Conservation (phyloP, 495 filamentous ascomycete species). For the Penicillium bialowiezense region DNA sequence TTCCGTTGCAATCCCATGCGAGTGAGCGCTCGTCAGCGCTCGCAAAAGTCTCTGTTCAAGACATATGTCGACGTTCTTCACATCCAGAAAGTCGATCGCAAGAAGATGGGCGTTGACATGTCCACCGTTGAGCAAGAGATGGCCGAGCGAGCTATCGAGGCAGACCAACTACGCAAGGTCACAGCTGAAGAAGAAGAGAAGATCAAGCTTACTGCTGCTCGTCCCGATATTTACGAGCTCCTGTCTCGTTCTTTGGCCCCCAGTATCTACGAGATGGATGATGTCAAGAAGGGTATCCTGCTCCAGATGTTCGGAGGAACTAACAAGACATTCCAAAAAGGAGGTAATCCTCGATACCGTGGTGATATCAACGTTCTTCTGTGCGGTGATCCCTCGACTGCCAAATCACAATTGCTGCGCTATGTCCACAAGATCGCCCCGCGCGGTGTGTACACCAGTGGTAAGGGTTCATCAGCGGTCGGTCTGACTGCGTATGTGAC, state of each 20-base stretch:
- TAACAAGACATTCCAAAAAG: slow-evolving; percentile 98
- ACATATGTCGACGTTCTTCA: slow-evolving; percentile 95
- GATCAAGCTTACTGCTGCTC: slow-evolving; percentile 76
- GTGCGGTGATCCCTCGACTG: slow-evolving; percentile 93
- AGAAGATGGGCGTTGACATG: slow-evolving; percentile 85
- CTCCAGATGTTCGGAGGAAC: slow-evolving; percentile 96
- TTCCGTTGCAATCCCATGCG: slow-evolving; percentile 93
- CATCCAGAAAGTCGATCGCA: slow-evolving; percentile 94
- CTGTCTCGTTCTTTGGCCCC: slow-evolving; percentile 89
- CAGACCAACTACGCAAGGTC: slow-evolving; percentile 80
- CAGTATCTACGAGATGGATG: slow-evolving; percentile 96
- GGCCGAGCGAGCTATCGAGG: slow-evolving; percentile 66
- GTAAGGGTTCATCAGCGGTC: slow-evolving; percentile 95
- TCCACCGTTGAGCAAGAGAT: slow-evolving; percentile 87
- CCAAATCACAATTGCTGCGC: slow-evolving; percentile 90
- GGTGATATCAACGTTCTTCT: slow-evolving; percentile 97
- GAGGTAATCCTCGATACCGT: slow-evolving; percentile 89
- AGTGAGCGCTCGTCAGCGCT: slow-evolving; percentile 89
- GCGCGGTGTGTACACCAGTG: slow-evolving; percentile 93
- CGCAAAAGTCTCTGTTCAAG: slow-evolving; percentile 93
- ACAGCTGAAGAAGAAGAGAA: slow-evolving; percentile 87
- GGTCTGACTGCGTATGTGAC: slow-evolving; percentile 98
- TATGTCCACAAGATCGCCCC: slow-evolving; percentile 98
- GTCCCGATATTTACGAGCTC: slow-evolving; percentile 90
- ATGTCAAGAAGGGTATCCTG: slow-evolving; percentile 97